These are phyloP conservation scores for Lycium barbarum DNA, from an alignment of 257 asterid species.

Conservation along the genomic window DNA sequence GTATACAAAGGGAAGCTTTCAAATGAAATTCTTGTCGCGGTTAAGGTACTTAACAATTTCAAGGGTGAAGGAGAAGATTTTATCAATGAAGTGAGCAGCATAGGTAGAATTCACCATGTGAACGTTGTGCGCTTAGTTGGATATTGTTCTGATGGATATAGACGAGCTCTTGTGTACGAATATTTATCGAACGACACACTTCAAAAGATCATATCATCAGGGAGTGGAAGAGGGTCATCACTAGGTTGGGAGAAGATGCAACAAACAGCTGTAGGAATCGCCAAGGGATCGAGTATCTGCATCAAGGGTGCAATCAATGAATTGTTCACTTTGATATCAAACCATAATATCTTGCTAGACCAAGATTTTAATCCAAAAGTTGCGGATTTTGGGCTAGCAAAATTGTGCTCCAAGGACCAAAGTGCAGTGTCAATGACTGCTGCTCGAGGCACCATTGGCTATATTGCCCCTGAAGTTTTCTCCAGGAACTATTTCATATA, in stretches of 20 bases:
- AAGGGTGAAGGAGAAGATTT: slow-evolving; percentile 76
- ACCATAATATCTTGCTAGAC: slow-evolving; percentile 71
- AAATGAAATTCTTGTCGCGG: slow-evolving; percentile 61
- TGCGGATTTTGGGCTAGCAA: slow-evolving; percentile 79
- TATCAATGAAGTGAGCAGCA: slow-evolving; percentile 70
- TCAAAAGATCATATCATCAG: slow-evolving; percentile 51
- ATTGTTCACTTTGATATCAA: slow-evolving; percentile 77
- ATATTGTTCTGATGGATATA: slow-evolving; percentile 75
- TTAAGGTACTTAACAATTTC: slow-evolving; percentile 61
- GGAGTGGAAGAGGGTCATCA: slow-evolving; percentile 38
- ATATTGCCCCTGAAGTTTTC: slow-evolving; percentile 78
- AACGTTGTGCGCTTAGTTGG: slow-evolving; percentile 76
- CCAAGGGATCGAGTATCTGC: slow-evolving; percentile 73
- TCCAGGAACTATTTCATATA: slow-evolving; percentile 78
- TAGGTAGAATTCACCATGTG: slow-evolving; percentile 70
- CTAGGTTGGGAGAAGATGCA: slow-evolving; percentile 70
- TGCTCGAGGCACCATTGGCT: slow-evolving; percentile 80
- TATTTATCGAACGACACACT: slow-evolving; percentile 67
- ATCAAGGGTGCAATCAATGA: slow-evolving; percentile 75
- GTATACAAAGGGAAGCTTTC: slow-evolving; percentile 73
- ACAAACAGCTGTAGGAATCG: slow-evolving; percentile 59
- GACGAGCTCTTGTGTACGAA: slow-evolving; percentile 71
- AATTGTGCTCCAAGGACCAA: slow-evolving; percentile 66
- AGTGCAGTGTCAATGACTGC: slow-evolving; percentile 72
- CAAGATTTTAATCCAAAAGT: slow-evolving; percentile 69